Evolutionary conservation across 2,329 filamentous ascomycete genomes (phyloP).

Genomic region (Verticillium tricorpus): DNA sequence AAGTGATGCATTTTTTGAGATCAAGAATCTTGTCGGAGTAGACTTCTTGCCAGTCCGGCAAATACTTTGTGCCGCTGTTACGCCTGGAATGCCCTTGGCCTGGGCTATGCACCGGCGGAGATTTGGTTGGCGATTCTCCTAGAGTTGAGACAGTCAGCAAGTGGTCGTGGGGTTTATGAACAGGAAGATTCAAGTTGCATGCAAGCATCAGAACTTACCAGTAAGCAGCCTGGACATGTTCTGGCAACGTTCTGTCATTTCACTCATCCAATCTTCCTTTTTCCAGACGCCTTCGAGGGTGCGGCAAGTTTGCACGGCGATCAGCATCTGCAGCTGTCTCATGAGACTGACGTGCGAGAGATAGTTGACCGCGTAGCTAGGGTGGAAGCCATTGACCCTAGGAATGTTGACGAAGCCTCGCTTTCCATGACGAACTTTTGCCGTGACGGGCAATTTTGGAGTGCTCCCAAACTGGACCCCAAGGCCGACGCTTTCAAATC

Average conservation of each 20-base stretch:
- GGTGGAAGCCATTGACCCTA: slow-evolving; percentile 14
- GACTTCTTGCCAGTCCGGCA: not conserved
- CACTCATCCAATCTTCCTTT: slow-evolving; percentile 6
- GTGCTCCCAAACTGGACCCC: slow-evolving; percentile 6
- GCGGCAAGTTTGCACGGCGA: slow-evolving; percentile 6
- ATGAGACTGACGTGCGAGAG: slow-evolving; percentile 8
- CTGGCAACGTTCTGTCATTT: slow-evolving; percentile 1
- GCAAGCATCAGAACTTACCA: not conserved
- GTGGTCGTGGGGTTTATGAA: not conserved
- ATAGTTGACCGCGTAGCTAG: slow-evolving; percentile 13
- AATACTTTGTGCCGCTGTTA: not conserved
- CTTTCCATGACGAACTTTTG: not conserved
- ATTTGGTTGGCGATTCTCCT: not conserved
- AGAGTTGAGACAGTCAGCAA: not conserved
- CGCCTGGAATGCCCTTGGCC: not conserved
- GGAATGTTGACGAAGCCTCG: not conserved
- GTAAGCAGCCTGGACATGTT: not conserved
- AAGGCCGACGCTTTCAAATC: slow-evolving; percentile 8
- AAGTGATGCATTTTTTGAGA: not conserved
- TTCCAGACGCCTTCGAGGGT: slow-evolving; percentile 4
- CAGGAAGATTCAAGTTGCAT: not conserved
- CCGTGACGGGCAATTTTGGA: not conserved
- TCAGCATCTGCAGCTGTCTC: slow-evolving; percentile 9
- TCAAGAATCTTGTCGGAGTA: not conserved
- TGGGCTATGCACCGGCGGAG: not conserved